A percentile compares a stretch with the other conserved stretches of the same genome.
Evolutionary conservation across 495 filamentous ascomycete species (phyloP).

Genomic region (Daldinia concentrica): DNA sequence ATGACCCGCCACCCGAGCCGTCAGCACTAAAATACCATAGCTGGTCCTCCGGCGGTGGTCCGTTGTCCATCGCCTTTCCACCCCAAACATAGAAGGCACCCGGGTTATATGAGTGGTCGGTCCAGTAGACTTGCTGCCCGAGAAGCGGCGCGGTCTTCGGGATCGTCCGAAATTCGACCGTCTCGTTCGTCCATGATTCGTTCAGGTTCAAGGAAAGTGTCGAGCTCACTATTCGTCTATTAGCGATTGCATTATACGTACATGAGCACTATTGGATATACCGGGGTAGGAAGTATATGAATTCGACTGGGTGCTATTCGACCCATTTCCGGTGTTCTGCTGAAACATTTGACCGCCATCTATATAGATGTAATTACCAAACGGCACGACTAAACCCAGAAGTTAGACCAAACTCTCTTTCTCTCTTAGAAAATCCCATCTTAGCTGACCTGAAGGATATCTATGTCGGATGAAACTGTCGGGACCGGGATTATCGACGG

Average conservation of each 20-base stretch:
- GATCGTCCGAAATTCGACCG: constrained; percentile 42
- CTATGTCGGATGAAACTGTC: constrained; percentile 42
- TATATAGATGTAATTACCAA: constrained; percentile 45
- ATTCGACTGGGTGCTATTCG: constrained; percentile 29
- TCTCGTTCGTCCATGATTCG: constrained; percentile 48
- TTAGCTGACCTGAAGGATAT: constrained; percentile 38
- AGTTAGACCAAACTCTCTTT: constrained; percentile 18
- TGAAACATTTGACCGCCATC: constrained; percentile 47
- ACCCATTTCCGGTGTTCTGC: constrained; percentile 26
- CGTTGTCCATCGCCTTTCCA: constrained; percentile 36
- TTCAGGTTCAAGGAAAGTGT: constrained; percentile 52
- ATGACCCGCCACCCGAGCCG: constrained; percentile 48
- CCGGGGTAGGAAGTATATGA: constrained; percentile 32
- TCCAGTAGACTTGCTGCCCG: constrained; percentile 46
- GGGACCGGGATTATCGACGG: constrained; percentile 34
- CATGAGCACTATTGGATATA: constrained; percentile 2
- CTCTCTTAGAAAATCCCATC: neutral
- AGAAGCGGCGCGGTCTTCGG: constrained; percentile 34
- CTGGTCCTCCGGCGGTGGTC: constrained; percentile 29
- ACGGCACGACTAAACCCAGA: constrained; percentile 31
- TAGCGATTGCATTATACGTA: constrained; percentile 5
- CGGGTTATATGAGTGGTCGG: constrained; percentile 33
- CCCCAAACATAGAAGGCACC: constrained; percentile 51
- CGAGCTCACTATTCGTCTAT: constrained; percentile 40
- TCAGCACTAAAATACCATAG: constrained; percentile 51